Percentiles rank a stretch among this genome's conserved stretches.
These are phyloP conservation scores for Xylaria intraflava DNA, from an alignment of 495 filamentous ascomycete genomes.

Conservation along the genomic window DNA sequence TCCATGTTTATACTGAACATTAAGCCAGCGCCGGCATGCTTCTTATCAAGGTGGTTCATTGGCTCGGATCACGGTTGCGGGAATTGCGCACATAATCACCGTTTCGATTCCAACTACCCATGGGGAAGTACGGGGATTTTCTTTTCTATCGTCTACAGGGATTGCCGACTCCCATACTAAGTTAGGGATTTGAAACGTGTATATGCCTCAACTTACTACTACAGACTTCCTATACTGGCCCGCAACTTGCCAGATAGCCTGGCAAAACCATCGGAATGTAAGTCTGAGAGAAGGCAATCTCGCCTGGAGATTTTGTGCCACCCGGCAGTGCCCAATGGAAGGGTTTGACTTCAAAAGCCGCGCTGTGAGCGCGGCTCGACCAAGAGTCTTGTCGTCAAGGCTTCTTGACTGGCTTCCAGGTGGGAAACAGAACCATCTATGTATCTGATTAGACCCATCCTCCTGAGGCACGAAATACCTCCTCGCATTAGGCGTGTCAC, in stretches of 20 bases:
- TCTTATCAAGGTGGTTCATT: neutral
- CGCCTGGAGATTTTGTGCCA: conserved; percentile 25
- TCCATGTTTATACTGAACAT: neutral
- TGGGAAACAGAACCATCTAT: neutral
- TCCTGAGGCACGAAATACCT: neutral
- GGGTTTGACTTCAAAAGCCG: neutral
- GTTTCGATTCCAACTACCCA: neutral
- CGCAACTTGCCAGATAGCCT: neutral
- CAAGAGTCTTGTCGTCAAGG: neutral
- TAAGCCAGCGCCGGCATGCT: neutral
- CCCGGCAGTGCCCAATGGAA: conserved; percentile 23
- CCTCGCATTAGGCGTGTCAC: neutral
- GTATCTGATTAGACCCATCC: neutral
- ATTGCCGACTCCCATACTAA: neutral
- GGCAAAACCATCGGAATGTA: conserved; percentile 18
- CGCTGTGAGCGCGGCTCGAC: neutral
- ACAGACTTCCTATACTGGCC: neutral
- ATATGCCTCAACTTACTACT: neutral
- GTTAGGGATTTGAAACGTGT: neutral
- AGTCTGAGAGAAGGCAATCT: conserved; percentile 27
- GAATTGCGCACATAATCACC: neutral
- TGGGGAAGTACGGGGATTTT: neutral
- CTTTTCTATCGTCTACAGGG: neutral
- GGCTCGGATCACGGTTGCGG: neutral
- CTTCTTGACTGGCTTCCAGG: neutral